A percentile compares a stretch with the other conserved stretches of the same genome.
Conservation (phyloP, 768 basidiomycete species). For the Leccinum uliginosum region DNA sequence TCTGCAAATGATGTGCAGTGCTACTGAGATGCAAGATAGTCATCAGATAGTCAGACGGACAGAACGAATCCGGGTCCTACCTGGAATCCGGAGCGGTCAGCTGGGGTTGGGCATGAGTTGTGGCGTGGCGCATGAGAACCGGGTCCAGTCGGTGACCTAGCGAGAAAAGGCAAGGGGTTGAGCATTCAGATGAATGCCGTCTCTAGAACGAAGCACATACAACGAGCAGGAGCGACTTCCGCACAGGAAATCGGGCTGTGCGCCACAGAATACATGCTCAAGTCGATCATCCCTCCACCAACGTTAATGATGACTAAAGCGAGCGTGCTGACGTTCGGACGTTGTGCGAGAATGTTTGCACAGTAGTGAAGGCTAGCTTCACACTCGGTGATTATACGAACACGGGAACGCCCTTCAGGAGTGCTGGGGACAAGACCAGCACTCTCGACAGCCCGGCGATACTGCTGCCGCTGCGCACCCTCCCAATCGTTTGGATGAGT, state of each 20-base stretch:
- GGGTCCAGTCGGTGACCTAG: not conserved
- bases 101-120: too few relatives aligned
- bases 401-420: not conserved
- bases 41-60: too few relatives aligned
- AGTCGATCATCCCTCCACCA: not conserved
- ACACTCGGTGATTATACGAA: not conserved
- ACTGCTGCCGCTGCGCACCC: not conserved
- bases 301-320: not conserved
- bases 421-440: not conserved
- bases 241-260: not conserved
- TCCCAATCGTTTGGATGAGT: not conserved
- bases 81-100: too few relatives aligned
- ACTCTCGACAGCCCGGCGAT: not conserved
- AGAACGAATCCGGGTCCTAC: too few relatives aligned
- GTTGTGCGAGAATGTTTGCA: not conserved
- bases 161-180: not conserved
- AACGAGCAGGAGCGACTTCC: not conserved
- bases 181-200: not conserved
- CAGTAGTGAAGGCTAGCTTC: not conserved
- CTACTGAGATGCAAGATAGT: too few relatives aligned
- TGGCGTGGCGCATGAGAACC: not conserved
- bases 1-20: too few relatives aligned
- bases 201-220: not conserved
- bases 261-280: not conserved
- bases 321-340: not conserved